Percentiles rank a stretch among this genome's conserved stretches.
Evolutionary conservation across 139 green algal species (phyloP).

Genomic region (Mesotaenium endlicherianum): DNA sequence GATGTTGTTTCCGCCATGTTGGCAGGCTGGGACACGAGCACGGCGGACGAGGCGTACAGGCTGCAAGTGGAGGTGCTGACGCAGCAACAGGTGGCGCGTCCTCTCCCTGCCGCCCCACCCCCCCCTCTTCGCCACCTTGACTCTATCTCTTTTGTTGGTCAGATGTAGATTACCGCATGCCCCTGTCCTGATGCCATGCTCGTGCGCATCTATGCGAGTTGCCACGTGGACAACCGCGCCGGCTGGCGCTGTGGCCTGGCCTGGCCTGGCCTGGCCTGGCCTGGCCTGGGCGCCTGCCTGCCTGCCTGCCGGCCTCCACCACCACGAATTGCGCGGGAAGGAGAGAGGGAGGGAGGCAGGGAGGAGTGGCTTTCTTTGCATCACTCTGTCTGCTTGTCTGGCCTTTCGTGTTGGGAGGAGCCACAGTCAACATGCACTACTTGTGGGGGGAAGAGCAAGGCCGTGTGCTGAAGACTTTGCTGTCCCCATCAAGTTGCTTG

Average conservation of each 20-base stretch:
- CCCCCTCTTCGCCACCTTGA: background rate
- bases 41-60: constrained; percentile 48
- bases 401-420: too few species aligned
- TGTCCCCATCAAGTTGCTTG: too few species aligned
- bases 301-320: too few species aligned
- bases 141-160: background rate
- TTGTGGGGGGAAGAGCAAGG: too few species aligned
- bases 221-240: background rate
- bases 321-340: too few species aligned
- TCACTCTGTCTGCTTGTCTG: too few species aligned
- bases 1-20: background rate
- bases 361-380: too few species aligned
- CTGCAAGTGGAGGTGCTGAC: constrained; percentile 39
- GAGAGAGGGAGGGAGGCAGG: too few species aligned
- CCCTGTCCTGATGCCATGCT: background rate
- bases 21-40: constrained; percentile 32
- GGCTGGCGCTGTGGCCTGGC: background rate
- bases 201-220: background rate
- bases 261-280: background rate
- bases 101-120: background rate
- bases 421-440: too few species aligned
- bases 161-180: background rate
- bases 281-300: too few species aligned
- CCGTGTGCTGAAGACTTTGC: too few species aligned
- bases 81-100: constrained; percentile 22